These are phyloP conservation scores for Exophiala sp. DNA, from an alignment of 2,329 filamentous ascomycete species.

Conservation along the genomic window DNA sequence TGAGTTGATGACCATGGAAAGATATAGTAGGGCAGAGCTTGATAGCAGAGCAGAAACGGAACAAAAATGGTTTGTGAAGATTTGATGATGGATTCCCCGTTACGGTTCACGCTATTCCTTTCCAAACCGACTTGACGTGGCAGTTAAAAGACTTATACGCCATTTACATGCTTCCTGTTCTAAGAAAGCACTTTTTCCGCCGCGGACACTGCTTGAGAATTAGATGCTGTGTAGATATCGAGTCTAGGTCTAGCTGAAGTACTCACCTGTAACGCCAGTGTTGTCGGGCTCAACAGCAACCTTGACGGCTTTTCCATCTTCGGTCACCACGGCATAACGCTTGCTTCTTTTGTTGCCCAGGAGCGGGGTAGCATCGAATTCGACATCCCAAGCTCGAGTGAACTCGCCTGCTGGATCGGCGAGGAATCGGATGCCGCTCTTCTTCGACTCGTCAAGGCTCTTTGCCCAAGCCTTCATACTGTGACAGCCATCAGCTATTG, in stretches of 20 bases:
- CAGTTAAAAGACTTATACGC: too few relatives aligned
- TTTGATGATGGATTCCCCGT: too few relatives aligned
- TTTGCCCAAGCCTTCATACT: constrained; percentile 89
- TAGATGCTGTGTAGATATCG: neutral
- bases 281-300: constrained; percentile 82
- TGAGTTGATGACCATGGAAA: constrained; percentile 39
- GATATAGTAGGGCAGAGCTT: too few relatives aligned
- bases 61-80: too few relatives aligned
- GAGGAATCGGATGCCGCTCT: constrained; percentile 80
- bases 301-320: constrained; percentile 78
- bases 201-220: constrained; percentile 17
- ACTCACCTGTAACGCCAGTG: constrained; percentile 68
- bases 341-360: constrained; percentile 81
- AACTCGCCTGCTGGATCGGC: constrained; percentile 74
- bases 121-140: too few relatives aligned
- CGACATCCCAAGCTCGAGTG: constrained; percentile 74
- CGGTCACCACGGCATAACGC: constrained; percentile 76
- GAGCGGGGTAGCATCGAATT: constrained; percentile 70
- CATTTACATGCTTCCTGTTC: too few relatives aligned
- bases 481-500: neutral
- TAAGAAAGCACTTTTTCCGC: constrained; percentile 28
- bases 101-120: too few relatives aligned
- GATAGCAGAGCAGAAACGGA: neutral
- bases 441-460: constrained; percentile 65
- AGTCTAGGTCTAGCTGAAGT: neutral